phyloP scores from a whole-genome alignment of 768 basidiomycete species.

The Trametes coccinea region DNA sequence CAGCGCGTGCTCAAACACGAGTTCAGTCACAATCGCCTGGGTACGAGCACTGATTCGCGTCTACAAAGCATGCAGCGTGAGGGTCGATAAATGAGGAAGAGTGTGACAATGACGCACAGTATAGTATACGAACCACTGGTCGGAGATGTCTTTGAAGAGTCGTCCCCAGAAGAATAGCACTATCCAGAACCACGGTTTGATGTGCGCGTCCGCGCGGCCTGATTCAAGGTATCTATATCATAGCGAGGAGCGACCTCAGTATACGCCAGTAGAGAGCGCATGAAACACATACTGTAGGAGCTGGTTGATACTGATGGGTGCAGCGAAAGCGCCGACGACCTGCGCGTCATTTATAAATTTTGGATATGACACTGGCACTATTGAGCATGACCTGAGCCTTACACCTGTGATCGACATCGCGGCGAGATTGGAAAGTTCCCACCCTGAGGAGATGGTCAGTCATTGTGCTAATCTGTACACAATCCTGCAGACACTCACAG shows the following conservation, averaged over 20 bases:
- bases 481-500: constrained; percentile 20
- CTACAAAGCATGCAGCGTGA: background rate
- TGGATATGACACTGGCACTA: background rate
- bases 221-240: too few relatives aligned
- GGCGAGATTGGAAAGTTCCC: constrained; percentile 21
- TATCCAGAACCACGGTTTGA: constrained; percentile 53
- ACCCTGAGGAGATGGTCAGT: too few relatives aligned
- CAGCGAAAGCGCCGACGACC: constrained; percentile 26
- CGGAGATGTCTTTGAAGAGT: constrained; percentile 35
- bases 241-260: too few relatives aligned
- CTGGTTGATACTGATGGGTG: constrained; percentile 38
- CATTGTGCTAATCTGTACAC: too few relatives aligned
- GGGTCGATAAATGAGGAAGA: constrained; percentile 19
- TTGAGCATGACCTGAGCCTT: background rate
- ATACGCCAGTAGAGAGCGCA: too few relatives aligned
- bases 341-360: too few relatives aligned
- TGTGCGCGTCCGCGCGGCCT: too few relatives aligned
- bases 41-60: constrained; percentile 40
- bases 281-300: too few relatives aligned
- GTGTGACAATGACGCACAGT: too few relatives aligned
- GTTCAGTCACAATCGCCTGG: constrained; percentile 54
- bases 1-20: constrained; percentile 59
- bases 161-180: constrained; percentile 37
- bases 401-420: constrained; percentile 23
- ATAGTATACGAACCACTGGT: constrained; percentile 46